phyloP scores from a whole-genome alignment of 352 stramenopile genomes.

The Globisporangium lucens region DNA sequence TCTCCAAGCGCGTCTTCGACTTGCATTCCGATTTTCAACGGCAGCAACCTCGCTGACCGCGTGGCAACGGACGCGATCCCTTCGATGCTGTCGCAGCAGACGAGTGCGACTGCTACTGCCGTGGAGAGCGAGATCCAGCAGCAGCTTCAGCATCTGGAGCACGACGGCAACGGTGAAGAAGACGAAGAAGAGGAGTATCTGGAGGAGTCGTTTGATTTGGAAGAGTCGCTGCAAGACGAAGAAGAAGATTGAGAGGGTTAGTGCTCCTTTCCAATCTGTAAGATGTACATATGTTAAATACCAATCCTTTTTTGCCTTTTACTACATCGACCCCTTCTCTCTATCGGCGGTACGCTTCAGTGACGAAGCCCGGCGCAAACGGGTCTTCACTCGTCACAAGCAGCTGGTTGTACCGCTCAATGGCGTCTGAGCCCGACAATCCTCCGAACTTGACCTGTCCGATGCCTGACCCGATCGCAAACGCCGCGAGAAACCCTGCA shows the following conservation, averaged over 20 bases:
- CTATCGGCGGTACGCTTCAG: conserved; percentile 24
- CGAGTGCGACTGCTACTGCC: neutral
- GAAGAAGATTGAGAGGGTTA: conserved; percentile 20
- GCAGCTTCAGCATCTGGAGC: neutral
- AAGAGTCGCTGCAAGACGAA: conserved; percentile 69
- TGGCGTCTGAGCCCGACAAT: conserved; percentile 32
- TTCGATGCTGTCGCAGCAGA: conserved; percentile 16
- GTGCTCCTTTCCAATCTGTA: neutral
- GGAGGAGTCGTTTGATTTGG: conserved; percentile 72
- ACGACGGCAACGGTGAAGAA: conserved; percentile 19
- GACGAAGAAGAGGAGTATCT: conserved; percentile 51
- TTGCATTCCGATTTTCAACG: conserved; percentile 22
- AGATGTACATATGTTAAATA: conserved; percentile 1
- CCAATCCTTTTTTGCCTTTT: neutral
- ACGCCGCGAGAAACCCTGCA: conserved; percentile 36
- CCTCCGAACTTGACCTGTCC: conserved; percentile 76
- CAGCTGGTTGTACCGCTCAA: conserved; percentile 62
- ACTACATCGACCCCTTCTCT: neutral
- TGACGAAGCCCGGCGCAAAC: conserved; percentile 48
- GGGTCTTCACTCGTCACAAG: conserved; percentile 37
- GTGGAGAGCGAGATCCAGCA: conserved; percentile 10
- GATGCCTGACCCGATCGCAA: conserved; percentile 50
- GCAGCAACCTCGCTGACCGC: conserved; percentile 20
- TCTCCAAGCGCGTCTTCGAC: conserved; percentile 16
- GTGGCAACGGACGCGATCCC: conserved; percentile 15